Percentiles rank a stretch among this genome's conserved stretches.
phyloP scores from a whole-genome alignment of 768 basidiomycete species.

The Clitopilus passeckerianus region DNA sequence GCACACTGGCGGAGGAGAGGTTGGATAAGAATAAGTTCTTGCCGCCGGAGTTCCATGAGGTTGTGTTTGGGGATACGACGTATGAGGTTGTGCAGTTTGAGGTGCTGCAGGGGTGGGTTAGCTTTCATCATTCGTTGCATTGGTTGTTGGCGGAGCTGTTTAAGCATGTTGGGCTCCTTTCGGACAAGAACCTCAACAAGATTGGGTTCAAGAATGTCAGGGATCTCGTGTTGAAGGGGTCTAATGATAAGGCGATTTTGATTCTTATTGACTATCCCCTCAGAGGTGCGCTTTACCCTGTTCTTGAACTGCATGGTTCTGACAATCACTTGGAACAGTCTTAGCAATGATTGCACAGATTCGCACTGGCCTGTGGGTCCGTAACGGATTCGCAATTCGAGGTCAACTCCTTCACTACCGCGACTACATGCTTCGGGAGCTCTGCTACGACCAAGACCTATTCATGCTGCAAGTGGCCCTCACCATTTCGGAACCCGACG shows the following conservation, averaged over 20 bases:
- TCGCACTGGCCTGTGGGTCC: conserved; percentile 92
- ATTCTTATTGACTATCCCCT: conserved; percentile 85
- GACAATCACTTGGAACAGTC: conserved; percentile 37
- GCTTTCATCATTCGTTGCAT: conserved; percentile 89
- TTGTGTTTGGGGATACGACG: conserved; percentile 53
- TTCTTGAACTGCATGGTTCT: background rate
- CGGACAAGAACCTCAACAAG: conserved; percentile 44
- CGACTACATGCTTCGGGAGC: conserved; percentile 91
- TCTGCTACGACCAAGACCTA: conserved; percentile 94
- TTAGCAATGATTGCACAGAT: conserved; percentile 93
- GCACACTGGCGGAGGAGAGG: conserved; percentile 61
- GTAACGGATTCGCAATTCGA: conserved; percentile 93
- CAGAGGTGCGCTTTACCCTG: conserved; percentile 52
- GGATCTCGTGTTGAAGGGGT: conserved; percentile 56
- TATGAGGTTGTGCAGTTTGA: conserved; percentile 75
- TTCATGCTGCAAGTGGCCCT: conserved; percentile 80
- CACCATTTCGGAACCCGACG: conserved; percentile 70
- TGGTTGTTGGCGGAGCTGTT: conserved; percentile 88
- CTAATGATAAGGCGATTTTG: conserved; percentile 64
- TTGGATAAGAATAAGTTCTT: conserved; percentile 63
- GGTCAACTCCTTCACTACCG: conserved; percentile 95
- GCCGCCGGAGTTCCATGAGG: conserved; percentile 58
- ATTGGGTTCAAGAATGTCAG: conserved; percentile 51
- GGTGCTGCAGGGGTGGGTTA: conserved; percentile 76
- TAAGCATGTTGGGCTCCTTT: conserved; percentile 73